A percentile compares a stretch with the other conserved stretches of the same genome.
phyloP scores from a whole-genome alignment of 305 asterid species.

The Solanum hybrid region DNA sequence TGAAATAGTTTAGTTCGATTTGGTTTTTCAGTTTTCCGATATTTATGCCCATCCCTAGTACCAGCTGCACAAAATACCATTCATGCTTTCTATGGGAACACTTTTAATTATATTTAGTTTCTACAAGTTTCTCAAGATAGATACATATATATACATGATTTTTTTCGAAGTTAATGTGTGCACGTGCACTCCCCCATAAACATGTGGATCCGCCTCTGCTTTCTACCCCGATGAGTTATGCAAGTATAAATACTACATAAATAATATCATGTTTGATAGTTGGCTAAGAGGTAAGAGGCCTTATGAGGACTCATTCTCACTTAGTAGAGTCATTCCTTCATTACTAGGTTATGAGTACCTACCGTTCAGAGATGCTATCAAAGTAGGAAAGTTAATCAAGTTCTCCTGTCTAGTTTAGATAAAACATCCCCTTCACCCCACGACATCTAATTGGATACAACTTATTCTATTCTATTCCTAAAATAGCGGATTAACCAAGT shows the following conservation, averaged over 20 bases:
- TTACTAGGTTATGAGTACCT: background rate
- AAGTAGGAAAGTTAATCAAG: background rate
- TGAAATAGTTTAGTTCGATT: no score
- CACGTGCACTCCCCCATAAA: background rate
- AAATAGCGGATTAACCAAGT: background rate
- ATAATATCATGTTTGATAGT: background rate
- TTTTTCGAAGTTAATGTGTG: background rate
- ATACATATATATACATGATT: background rate
- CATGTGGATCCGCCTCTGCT: background rate
- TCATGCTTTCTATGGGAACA: background rate
- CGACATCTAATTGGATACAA: background rate
- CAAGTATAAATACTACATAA: background rate
- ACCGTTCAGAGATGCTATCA: background rate
- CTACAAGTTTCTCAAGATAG: no score
- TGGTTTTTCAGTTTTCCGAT: no score
- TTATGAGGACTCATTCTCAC: background rate
- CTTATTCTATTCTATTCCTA: no score
- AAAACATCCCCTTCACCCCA: background rate
- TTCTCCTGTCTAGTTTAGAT: background rate
- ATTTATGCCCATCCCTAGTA: no score
- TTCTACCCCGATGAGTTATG: background rate
- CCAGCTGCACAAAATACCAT: background rate
- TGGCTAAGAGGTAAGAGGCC: background rate
- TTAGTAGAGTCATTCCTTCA: background rate
- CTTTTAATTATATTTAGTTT: background rate